Base-by-base conservation (phyloP, 78 protist genomes). In the Dictyostelium brefeldianum region DNA sequence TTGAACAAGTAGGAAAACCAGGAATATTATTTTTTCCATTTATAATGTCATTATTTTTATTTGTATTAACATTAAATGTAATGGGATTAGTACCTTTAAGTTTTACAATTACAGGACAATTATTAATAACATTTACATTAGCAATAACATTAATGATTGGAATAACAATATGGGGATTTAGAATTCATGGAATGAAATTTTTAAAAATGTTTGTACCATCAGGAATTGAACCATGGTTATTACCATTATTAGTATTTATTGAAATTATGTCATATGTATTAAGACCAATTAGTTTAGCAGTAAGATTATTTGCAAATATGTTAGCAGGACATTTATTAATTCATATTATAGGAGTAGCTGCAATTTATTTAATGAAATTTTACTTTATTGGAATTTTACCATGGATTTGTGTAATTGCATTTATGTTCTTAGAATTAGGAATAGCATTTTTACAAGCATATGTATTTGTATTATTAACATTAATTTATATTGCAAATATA, bases 281-380 rank as follows among this genome's bases (percentile, higher is more conserved):
- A 69, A 69, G 78, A 69, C 78, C 78, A 69, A 69, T 69, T 41
- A 69, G 78, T 69, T 69, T 69, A 69, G 78, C 78, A 69, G 78
- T 69, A 36, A 41, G 78, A 69, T 69, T 69, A 69, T 69, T 69
- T 69, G 78, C 78, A 15, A 69, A 69, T 69, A 69, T 69, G 78
- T 69, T 69, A 69, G 78, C 78, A 69, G 78, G 78, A 14, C 78
- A 69, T 15, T 69, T 69, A 69, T 69, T 69, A 69, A 36, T 69
- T 14, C 78, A 69, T 69, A 69, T 69, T 36, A 69, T 69, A 69
- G 78, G 78, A 14, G 78, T 69, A 36, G 78, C 78, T 15, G 78
- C 78, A 29, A 69, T 69, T 14, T 69, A 69, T 69, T 69, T 69
- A 69, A 25, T 69, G 22, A 41, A 69, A 41, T 69, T 36, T 69